phyloP scores from a whole-genome alignment of 768 basidiomycete genomes.

The Leccinellum luteum region DNA sequence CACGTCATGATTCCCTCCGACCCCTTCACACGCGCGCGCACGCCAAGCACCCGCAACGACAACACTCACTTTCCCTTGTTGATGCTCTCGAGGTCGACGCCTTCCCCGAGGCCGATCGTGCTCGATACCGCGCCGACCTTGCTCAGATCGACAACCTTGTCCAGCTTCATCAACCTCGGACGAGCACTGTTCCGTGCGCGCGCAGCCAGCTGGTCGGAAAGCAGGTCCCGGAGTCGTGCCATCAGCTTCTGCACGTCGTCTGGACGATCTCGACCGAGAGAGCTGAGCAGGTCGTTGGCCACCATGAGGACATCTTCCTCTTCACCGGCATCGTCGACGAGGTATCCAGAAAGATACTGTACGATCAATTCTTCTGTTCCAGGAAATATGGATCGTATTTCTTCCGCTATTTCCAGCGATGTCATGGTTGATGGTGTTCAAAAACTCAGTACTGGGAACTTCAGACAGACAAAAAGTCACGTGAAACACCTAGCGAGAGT shows the following conservation, averaged over 20 bases:
- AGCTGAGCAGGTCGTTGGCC: conserved; percentile 69
- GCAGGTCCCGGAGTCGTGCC: conserved; percentile 54
- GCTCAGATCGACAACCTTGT: conserved; percentile 88
- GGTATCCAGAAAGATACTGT: conserved; percentile 83
- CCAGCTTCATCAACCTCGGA: conserved; percentile 70
- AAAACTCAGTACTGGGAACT: not conserved
- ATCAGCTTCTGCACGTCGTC: conserved; percentile 68
- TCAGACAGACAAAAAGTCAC: not conserved
- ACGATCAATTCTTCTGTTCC: conserved; percentile 84
- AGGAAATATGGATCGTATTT: conserved; percentile 66
- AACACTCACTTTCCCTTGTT: conserved; percentile 86
- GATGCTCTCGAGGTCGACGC: conserved; percentile 87
- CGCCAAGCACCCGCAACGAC: not conserved
- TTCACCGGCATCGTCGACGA: conserved; percentile 85
- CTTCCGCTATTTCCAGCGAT: conserved; percentile 73
- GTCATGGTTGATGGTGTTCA: conserved; percentile 44
- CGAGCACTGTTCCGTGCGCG: conserved; percentile 58
- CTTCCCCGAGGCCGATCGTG: conserved; percentile 76
- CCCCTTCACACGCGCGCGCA: conserved; percentile 1
- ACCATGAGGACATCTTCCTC: conserved; percentile 85
- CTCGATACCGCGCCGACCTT: conserved; percentile 71
- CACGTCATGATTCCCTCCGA: not conserved
- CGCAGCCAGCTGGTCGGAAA: conserved; percentile 61
- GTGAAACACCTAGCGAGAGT: not conserved
- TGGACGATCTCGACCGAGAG: conserved; percentile 61